Evolutionary conservation across 2,329 filamentous ascomycete genomes (phyloP).

Genomic region (Exophiala calicioides): DNA sequence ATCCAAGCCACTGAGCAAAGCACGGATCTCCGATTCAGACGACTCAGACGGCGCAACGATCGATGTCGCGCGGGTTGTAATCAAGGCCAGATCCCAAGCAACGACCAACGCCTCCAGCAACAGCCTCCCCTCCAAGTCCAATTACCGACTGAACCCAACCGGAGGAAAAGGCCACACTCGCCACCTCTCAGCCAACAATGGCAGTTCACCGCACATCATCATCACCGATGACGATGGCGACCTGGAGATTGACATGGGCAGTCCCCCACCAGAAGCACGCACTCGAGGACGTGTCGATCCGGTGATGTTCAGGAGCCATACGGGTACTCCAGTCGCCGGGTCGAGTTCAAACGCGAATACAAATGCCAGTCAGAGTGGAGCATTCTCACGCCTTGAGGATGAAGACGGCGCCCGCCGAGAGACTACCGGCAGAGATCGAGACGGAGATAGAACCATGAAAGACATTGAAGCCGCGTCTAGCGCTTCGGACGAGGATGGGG

Average conservation of each 20-base stretch:
- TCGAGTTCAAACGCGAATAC: constrained; percentile 8
- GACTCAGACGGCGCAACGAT: constrained; percentile 13
- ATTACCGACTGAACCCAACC: not conserved
- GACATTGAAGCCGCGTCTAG: constrained; percentile 40
- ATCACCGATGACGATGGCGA: constrained; percentile 42
- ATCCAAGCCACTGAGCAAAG: constrained; percentile 20
- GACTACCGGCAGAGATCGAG: constrained; percentile 22
- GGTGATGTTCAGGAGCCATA: constrained; percentile 27
- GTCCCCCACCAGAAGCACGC: constrained; percentile 43
- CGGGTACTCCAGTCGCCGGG: constrained; percentile 21
- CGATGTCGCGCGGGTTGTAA: constrained; percentile 2
- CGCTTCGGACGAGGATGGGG: constrained; percentile 41
- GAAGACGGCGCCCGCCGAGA: not conserved
- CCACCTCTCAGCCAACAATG: constrained; percentile 24
- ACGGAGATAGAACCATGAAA: constrained; percentile 33
- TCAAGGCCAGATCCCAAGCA: constrained; percentile 3
- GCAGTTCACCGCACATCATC: constrained; percentile 42
- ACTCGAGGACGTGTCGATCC: constrained; percentile 21
- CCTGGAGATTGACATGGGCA: constrained; percentile 52
- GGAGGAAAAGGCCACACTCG: constrained; percentile 13
- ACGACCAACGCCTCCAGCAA: not conserved
- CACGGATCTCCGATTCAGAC: constrained; percentile 27
- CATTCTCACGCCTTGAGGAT: constrained; percentile 1
- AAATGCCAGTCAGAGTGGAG: too few species aligned
- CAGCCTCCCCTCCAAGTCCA: too few species aligned